Evolutionary conservation across 805 yeast genomes (phyloP), one percentile per base, ranked within the genome.

Genomic region (Clavispora phyllophila): DNA sequence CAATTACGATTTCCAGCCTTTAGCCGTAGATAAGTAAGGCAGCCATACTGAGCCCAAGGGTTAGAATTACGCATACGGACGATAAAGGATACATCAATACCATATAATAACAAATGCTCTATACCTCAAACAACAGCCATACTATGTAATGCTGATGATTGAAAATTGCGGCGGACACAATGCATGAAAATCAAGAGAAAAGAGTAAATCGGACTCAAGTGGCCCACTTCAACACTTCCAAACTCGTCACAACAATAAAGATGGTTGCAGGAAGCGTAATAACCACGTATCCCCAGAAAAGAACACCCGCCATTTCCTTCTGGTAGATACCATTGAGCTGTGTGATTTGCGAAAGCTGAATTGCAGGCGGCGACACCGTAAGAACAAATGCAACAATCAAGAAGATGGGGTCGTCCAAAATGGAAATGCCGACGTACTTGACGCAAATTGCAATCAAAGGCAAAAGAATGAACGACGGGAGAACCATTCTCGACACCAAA

Each of bases 351-450:
- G 89, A 82, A 43, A 85, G 67, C 62, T 85, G 95, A 50, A 85
- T 84, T 4, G 91, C 93, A 2, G 95, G 93, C 3, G 95, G 93
- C 1, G 89, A 78, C 3, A 84, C 78, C 1, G 90, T 84, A 48
- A 85, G 72, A 24, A 85, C 72, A 55, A 85, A 85, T 9, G 87
- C 80, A 34, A 86, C 90, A 46, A 85, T 79, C 54, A 85, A 66
- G 55, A 85, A 85, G 33, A 85, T 85, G 28, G 95, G 95, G 60
- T 85, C 95, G 58, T 82, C 88, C 60, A 85, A 66, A 27, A 85
- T 83, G 40, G 88, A 80, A 15, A 81, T 72, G 25, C 76, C 75
- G 48, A 84, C 65, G 55, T 73, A 79, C 61, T 81, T 83, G 37
- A 82, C 90, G 43, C 77, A 67, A 2, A 76, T 40, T 2, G 87